Evolutionary conservation across 83 land plant species (phyloP).

Genomic region (Isoetes engelmannii): DNA sequence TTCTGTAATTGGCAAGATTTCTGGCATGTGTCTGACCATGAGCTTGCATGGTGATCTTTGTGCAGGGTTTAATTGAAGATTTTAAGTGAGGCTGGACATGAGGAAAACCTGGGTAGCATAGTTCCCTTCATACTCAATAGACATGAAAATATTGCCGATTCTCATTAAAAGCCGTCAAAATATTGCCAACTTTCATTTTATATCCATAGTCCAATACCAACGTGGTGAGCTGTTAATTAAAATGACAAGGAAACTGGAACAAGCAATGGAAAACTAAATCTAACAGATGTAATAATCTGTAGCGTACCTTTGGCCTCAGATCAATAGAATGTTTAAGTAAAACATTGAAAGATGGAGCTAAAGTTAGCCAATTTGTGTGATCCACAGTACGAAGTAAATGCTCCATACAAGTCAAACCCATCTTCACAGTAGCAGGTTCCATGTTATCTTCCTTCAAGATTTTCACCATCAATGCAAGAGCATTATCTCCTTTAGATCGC

Average conservation of each 20-base stretch:
- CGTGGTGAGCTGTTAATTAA: not conserved
- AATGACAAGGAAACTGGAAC: not conserved
- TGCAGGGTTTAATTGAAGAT: no score
- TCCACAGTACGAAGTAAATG: constrained; percentile 37
- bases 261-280: not conserved
- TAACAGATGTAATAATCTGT: not conserved
- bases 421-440: constrained; percentile 27
- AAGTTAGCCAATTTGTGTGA: constrained; percentile 39
- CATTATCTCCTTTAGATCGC: constrained; percentile 26
- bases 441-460: constrained; percentile 14
- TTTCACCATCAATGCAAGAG: constrained; percentile 26
- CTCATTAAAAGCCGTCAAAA: no score
- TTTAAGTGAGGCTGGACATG: no score
- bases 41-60: no score
- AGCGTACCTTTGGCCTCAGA: constrained; percentile 54
- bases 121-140: no score
- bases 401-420: constrained; percentile 51
- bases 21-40: no score
- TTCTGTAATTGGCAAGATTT: no score
- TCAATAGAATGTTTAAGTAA: constrained; percentile 42
- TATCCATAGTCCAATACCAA: no score
- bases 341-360: constrained; percentile 37
- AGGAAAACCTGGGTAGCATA: no score
- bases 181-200: no score
- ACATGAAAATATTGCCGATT: no score